A percentile compares a stretch with the other conserved stretches of the same genome.
Conservation (phyloP, 2,329 filamentous ascomycete species). For the Pseudogymnoascus sp. region DNA sequence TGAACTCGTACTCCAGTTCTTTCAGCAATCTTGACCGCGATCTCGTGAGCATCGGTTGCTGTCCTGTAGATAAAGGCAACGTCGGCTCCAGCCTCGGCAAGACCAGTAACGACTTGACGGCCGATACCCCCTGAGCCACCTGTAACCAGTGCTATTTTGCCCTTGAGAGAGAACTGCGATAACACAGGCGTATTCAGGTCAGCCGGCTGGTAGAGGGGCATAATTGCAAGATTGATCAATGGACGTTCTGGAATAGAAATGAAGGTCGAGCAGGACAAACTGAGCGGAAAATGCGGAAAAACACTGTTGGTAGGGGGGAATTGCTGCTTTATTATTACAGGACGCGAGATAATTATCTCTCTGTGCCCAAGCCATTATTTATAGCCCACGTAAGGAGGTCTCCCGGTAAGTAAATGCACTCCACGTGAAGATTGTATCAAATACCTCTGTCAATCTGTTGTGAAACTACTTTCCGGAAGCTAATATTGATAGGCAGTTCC, state of each 20-base stretch:
- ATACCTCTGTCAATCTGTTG: background rate
- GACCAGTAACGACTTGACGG: conserved; percentile 35
- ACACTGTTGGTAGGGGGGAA: background rate
- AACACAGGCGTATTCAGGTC: background rate
- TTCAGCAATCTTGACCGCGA: conserved; percentile 19
- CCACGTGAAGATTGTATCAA: background rate
- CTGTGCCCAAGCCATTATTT: conserved; percentile 23
- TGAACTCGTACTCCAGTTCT: conserved; percentile 20
- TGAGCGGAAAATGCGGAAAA: background rate
- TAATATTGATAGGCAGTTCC: background rate
- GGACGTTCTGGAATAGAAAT: conserved; percentile 17
- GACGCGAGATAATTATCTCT: background rate
- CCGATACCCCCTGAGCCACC: conserved; percentile 40
- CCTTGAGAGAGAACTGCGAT: conserved; percentile 36
- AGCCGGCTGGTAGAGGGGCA: conserved; percentile 10
- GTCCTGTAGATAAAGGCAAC: conserved; percentile 32
- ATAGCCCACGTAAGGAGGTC: conserved; percentile 27
- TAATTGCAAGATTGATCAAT: conserved; percentile 24
- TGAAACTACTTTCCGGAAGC: background rate
- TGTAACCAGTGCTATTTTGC: conserved; percentile 38
- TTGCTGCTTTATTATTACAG: background rate
- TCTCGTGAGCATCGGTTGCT: conserved; percentile 24
- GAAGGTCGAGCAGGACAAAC: background rate
- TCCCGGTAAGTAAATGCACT: conserved; percentile 23
- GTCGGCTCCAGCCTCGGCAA: conserved; percentile 39